These are phyloP conservation scores for Noccaea caerulescens DNA, from an alignment of 345 rosid species.

Conservation along the genomic window DNA sequence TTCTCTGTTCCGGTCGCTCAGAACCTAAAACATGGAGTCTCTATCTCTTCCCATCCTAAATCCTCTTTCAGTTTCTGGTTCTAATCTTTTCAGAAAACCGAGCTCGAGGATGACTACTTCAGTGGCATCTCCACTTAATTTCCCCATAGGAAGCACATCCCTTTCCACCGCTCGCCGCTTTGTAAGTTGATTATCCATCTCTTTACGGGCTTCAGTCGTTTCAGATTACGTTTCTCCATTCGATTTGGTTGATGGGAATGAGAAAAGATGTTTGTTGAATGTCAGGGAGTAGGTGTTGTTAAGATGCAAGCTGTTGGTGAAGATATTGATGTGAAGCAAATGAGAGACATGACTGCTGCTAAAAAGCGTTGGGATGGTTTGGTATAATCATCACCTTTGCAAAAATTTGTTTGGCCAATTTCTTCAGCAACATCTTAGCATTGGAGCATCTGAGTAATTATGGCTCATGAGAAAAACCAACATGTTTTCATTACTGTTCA, in stretches of 20 bases:
- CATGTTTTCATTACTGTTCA: too few species aligned
- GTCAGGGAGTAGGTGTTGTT: slow-evolving; percentile 51
- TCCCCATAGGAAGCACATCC: background rate
- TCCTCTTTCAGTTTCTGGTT: slow-evolving; percentile 39
- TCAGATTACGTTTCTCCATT: slow-evolving; percentile 11
- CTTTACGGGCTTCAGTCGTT: slow-evolving; percentile 12
- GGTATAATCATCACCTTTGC: slow-evolving; percentile 49
- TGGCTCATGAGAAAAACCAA: background rate
- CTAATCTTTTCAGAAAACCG: slow-evolving; percentile 23
- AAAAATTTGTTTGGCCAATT: background rate
- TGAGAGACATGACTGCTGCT: slow-evolving; percentile 92
- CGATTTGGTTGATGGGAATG: slow-evolving; percentile 22
- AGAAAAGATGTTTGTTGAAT: slow-evolving; percentile 15
- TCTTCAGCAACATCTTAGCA: background rate
- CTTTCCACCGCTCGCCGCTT: slow-evolving; percentile 30
- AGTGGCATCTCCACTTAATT: slow-evolving; percentile 16
- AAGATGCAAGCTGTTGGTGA: slow-evolving; percentile 68
- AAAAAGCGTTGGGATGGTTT: slow-evolving; percentile 92
- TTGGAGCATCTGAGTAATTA: background rate
- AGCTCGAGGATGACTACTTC: slow-evolving; percentile 26
- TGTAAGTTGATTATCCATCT: slow-evolving; percentile 42
- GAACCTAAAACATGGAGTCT: slow-evolving; percentile 32
- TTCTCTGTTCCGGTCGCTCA: slow-evolving; percentile 12
- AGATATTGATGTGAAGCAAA: slow-evolving; percentile 80
- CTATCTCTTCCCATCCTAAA: slow-evolving; percentile 40